Conservation (phyloP, 2,329 filamentous ascomycete genomes). For the Pyrenochaeta sp. region DNA sequence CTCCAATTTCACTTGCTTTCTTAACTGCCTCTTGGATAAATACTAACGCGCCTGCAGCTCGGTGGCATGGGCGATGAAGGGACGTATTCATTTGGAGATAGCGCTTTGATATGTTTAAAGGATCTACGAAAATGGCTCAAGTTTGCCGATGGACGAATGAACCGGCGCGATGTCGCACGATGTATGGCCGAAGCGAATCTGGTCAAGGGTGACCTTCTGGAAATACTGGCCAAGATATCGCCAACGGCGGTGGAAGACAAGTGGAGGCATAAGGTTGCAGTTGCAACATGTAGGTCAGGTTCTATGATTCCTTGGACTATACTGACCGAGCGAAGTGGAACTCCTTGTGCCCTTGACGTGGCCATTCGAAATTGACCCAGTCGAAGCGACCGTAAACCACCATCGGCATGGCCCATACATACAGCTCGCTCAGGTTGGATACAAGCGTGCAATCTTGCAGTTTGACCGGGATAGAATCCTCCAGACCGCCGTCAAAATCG, state of each 20-base stretch:
- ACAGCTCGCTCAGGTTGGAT: conserved; percentile 84
- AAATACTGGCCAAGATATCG: conserved; percentile 81
- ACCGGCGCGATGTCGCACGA: conserved; percentile 92
- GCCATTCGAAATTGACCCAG: conserved; percentile 82
- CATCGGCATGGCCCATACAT: conserved; percentile 90
- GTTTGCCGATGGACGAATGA: conserved; percentile 90
- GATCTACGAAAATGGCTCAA: conserved; percentile 96
- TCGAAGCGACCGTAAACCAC: conserved; percentile 90
- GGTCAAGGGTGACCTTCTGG: conserved; percentile 87
- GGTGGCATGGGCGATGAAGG: conserved; percentile 85
- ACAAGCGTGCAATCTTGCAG: conserved; percentile 89
- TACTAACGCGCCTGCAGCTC: conserved; percentile 65
- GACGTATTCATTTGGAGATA: conserved; percentile 88
- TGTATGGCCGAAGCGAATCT: conserved; percentile 92
- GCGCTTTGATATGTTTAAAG: conserved; percentile 88
- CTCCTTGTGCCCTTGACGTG: conserved; percentile 92
- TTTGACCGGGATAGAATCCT: conserved; percentile 80
- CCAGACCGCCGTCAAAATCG: conserved; percentile 80
- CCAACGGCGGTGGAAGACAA: conserved; percentile 76
- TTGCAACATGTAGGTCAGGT: conserved; percentile 71
- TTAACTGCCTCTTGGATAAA: not conserved
- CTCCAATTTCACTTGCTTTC: too few relatives aligned
- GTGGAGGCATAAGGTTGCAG: conserved; percentile 78
- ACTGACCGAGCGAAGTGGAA: conserved; percentile 66
- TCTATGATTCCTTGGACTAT: rapidly evolving